Conservation (phyloP, 345 rosid genomes). For the Draba incana region DNA sequence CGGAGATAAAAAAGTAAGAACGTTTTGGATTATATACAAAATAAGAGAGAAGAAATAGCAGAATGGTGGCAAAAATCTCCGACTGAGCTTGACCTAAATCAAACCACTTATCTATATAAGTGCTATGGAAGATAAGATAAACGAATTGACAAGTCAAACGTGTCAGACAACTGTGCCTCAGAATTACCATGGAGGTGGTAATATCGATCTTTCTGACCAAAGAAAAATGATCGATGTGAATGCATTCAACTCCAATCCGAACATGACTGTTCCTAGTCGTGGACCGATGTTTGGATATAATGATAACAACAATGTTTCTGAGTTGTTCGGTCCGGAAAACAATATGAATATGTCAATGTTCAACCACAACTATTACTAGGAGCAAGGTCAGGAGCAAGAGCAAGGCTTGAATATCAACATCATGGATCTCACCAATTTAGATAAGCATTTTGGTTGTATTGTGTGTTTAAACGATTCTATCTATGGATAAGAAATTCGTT, state of each 20-base stretch:
- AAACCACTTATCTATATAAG: conserved; percentile 44
- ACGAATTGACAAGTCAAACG: conserved; percentile 38
- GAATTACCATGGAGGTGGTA: background rate
- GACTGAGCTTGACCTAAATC: conserved; percentile 38
- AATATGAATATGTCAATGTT: too few species aligned
- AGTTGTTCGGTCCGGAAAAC: too few species aligned
- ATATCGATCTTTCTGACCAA: conserved; percentile 7
- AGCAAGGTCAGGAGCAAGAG: too few species aligned
- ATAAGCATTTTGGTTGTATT: too few species aligned
- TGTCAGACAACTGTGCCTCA: background rate
- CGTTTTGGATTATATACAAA: conserved; percentile 39
- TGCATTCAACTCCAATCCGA: background rate
- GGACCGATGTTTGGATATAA: too few species aligned
- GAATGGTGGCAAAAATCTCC: conserved; percentile 60
- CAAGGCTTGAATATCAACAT: too few species aligned
- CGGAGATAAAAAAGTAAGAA: conserved; percentile 46
- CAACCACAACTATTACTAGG: too few species aligned
- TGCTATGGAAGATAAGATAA: conserved; percentile 45
- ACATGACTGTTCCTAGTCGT: too few species aligned
- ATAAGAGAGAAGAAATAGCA: conserved; percentile 10
- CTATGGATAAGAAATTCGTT: too few species aligned
- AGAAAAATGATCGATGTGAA: background rate
- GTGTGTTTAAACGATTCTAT: too few species aligned
- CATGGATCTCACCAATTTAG: too few species aligned
- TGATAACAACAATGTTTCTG: too few species aligned